These are phyloP conservation scores for Phialophora chinensis DNA, from an alignment of 2,329 filamentous ascomycete species.

Conservation along the genomic window DNA sequence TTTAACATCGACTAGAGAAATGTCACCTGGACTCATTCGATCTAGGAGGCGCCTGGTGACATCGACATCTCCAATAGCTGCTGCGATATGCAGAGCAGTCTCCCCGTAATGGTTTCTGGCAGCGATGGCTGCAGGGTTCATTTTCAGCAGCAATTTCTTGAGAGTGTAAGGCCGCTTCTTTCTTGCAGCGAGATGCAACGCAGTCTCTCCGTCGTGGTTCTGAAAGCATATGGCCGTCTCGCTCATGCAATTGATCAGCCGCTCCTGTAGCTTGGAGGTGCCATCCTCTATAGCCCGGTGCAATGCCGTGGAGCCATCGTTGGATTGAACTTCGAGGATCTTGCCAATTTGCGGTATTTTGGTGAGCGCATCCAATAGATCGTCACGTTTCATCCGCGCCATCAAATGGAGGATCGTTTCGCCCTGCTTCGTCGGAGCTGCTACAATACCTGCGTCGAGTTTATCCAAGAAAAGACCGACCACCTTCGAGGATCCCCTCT, in stretches of 20 bases:
- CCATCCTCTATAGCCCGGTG: background rate
- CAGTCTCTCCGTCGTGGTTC: constrained; percentile 2
- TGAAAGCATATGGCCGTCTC: background rate
- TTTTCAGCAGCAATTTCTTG: background rate
- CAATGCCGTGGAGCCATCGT: background rate
- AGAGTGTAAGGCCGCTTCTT: background rate
- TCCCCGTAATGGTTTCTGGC: background rate
- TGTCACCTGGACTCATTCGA: background rate
- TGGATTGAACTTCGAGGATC: background rate
- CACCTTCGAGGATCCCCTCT: background rate
- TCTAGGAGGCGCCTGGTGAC: background rate
- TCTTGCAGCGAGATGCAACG: background rate
- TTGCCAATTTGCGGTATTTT: background rate
- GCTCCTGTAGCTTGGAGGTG: background rate
- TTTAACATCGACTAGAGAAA: background rate
- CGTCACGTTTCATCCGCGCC: background rate
- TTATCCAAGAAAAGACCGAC: constrained; percentile 2
- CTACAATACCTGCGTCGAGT: background rate
- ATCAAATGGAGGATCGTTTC: background rate
- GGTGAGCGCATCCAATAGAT: background rate
- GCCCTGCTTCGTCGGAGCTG: background rate
- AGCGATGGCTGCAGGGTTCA: background rate
- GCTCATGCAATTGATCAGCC: constrained; percentile 1
- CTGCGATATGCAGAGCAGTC: background rate
- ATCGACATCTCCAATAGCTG: background rate